These are phyloP conservation scores for Camelina sativa DNA, from an alignment of 345 rosid genomes.

Conservation along the genomic window DNA sequence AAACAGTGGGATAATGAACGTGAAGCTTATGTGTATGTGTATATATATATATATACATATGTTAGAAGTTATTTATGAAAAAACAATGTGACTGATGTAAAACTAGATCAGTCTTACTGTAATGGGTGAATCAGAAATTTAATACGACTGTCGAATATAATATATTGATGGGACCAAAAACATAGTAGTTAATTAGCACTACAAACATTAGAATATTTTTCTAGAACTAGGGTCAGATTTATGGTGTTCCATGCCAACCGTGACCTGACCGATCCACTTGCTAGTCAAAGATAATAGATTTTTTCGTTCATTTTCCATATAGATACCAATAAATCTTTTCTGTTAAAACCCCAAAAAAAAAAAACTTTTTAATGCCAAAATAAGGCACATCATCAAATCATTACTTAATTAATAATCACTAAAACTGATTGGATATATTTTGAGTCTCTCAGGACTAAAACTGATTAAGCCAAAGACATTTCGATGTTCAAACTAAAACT, in stretches of 20 bases:
- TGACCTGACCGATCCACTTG: constrained; percentile 39
- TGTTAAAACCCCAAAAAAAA: not conserved
- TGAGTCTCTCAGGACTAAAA: too few species aligned
- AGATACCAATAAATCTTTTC: not conserved
- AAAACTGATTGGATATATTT: too few species aligned
- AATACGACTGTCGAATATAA: not conserved
- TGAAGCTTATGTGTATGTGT: not conserved
- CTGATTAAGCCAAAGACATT: too few species aligned
- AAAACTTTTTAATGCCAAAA: not conserved
- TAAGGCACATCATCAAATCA: not conserved
- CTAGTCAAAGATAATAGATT: constrained; percentile 23
- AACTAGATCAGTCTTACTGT: not conserved
- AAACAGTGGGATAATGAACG: not conserved
- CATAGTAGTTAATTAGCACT: constrained; percentile 17
- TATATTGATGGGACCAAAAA: constrained; percentile 15
- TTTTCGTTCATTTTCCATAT: not conserved
- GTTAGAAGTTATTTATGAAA: not conserved
- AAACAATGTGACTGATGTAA: not conserved
- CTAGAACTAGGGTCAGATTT: constrained; percentile 21
- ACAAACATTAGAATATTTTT: constrained; percentile 19
- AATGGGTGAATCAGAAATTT: constrained; percentile 14
- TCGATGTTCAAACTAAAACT: too few species aligned
- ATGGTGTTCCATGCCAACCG: constrained; percentile 23
- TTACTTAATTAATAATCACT: too few species aligned
- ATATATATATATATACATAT: not conserved